phyloP scores from a whole-genome alignment of 2,329 filamentous ascomycete species.

The Alternaria dauci region DNA sequence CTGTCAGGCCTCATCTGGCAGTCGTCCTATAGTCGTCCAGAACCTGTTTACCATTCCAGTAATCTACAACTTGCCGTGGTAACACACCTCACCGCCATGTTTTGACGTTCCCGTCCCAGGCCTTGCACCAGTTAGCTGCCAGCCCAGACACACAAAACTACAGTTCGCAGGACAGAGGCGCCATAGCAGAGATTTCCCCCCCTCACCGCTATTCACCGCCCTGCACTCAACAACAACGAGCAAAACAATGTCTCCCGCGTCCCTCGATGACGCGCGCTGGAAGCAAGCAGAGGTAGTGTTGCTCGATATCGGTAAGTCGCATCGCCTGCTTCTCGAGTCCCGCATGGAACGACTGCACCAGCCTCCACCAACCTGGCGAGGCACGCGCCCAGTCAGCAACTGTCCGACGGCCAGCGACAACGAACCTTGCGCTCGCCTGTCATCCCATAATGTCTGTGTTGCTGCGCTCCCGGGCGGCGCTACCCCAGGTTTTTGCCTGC shows the following conservation, averaged over 20 bases:
- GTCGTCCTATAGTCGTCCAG: conserved; percentile 15
- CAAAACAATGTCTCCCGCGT: conserved; percentile 38
- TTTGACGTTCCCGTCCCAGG: conserved; percentile 32
- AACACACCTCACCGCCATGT: conserved; percentile 38
- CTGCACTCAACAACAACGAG: conserved; percentile 25
- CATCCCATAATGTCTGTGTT: conserved; percentile 21
- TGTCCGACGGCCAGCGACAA: conserved; percentile 13
- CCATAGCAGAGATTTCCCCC: conserved; percentile 34
- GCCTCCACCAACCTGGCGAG: conserved; percentile 26
- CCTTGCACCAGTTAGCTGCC: conserved; percentile 41
- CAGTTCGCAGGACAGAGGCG: conserved; percentile 14
- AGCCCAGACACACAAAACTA: conserved; percentile 33
- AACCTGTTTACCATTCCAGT: conserved; percentile 9
- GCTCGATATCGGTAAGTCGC: conserved; percentile 66
- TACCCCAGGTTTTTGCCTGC: conserved; percentile 44
- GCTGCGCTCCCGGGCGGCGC: conserved; percentile 24
- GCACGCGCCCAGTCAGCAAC: conserved; percentile 33
- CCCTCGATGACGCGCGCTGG: conserved; percentile 43
- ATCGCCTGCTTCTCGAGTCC: conserved; percentile 25
- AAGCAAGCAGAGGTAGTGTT: conserved; percentile 58
- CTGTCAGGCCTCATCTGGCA: conserved; percentile 32
- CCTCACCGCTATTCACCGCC: conserved; percentile 48
- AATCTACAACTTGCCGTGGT: conserved; percentile 19
- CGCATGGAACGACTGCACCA: conserved; percentile 18
- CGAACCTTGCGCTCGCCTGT: conserved; percentile 14